Evolutionary conservation across 495 filamentous ascomycete genomes (phyloP).

Genomic region (Niebla homalea): DNA sequence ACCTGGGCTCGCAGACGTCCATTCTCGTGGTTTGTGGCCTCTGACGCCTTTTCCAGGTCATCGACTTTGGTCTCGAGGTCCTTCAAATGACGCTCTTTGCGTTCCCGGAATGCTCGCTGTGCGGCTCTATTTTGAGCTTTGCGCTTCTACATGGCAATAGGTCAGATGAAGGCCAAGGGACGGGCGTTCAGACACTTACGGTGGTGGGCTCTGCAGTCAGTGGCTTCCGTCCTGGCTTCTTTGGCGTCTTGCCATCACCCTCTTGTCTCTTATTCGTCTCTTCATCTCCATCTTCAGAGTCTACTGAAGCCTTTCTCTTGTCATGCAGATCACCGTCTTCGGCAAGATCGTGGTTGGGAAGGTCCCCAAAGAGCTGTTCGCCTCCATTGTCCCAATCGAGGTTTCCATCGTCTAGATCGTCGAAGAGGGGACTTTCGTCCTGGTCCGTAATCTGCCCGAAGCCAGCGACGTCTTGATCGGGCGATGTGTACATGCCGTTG

Average conservation of each 20-base stretch:
- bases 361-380: conserved; percentile 60
- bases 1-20: conserved; percentile 70
- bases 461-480: conserved; percentile 29
- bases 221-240: conserved; percentile 95
- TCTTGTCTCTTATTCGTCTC: conserved; percentile 68
- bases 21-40: conserved; percentile 76
- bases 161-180: conserved; percentile 28
- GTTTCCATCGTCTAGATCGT: conserved; percentile 53
- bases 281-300: conserved; percentile 55
- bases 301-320: conserved; percentile 61
- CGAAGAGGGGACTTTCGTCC: conserved; percentile 69
- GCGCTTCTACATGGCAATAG: conserved; percentile 56
- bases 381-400: conserved; percentile 51
- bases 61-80: conserved; percentile 91
- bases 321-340: conserved; percentile 50
- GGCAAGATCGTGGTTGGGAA: conserved; percentile 44
- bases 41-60: conserved; percentile 78
- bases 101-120: conserved; percentile 91
- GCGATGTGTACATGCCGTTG: conserved; percentile 36
- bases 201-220: conserved; percentile 91
- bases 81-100: conserved; percentile 94
- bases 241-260: conserved; percentile 55
- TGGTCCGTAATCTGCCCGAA: conserved; percentile 34
- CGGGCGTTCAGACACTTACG: conserved; percentile 39
- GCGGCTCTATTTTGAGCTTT: conserved; percentile 97